A percentile compares a stretch with the other conserved stretches of the same genome.
Conservation (phyloP, 164 flowering plant genomes). For the Tetrastigma voinierianum region DNA sequence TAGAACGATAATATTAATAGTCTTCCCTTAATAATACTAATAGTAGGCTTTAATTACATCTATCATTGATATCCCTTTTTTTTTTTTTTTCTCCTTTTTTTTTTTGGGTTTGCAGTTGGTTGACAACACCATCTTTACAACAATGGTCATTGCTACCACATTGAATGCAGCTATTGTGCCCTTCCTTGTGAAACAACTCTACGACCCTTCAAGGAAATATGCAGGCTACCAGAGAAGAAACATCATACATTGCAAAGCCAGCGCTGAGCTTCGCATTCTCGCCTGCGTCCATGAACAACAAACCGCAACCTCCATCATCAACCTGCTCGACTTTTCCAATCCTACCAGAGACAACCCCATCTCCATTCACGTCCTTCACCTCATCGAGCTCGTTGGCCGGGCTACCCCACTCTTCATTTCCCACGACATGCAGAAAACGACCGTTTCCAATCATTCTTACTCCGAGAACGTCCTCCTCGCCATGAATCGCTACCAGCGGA, state of each 20-base stretch:
- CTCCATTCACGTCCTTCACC: slow-evolving; percentile 29
- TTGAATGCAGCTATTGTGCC: slow-evolving; percentile 9
- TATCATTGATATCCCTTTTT: too few species aligned
- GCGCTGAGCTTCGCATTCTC: slow-evolving; percentile 22
- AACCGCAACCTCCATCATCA: slow-evolving; percentile 8
- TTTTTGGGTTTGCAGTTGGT: too few species aligned
- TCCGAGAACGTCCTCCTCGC: slow-evolving; percentile 22
- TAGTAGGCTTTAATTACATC: too few species aligned
- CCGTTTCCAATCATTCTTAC: neutral
- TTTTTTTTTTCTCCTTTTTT: too few species aligned
- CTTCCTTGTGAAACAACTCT: slow-evolving; percentile 12
- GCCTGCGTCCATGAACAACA: slow-evolving; percentile 26
- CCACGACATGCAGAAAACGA: slow-evolving; percentile 22
- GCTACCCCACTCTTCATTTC: slow-evolving; percentile 34
- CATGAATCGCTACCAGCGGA: slow-evolving; percentile 11
- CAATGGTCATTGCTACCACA: too few species aligned
- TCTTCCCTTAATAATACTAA: too few species aligned
- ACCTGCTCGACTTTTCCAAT: slow-evolving; percentile 17
- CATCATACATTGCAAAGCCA: slow-evolving; percentile 14
- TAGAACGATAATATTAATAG: too few species aligned
- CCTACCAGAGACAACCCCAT: slow-evolving; percentile 28
- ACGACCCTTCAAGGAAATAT: slow-evolving; percentile 29
- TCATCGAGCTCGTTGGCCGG: slow-evolving; percentile 32
- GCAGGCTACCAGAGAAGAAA: slow-evolving; percentile 32
- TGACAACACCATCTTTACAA: too few species aligned